These are phyloP conservation scores for Jatropha multifida DNA, from an alignment of 441 rosid genomes.

Conservation along the genomic window DNA sequence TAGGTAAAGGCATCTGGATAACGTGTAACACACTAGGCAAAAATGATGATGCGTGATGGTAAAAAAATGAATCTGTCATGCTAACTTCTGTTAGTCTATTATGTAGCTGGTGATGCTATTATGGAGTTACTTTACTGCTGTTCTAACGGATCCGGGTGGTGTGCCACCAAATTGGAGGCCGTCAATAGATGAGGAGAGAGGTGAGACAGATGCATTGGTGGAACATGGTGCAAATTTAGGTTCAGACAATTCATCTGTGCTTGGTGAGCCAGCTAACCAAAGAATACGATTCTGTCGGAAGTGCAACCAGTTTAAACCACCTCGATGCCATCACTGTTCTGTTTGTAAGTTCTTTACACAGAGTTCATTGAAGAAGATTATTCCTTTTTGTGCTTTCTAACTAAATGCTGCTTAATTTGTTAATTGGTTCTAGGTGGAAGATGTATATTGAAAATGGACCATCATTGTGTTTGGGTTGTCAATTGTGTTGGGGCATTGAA, in stretches of 20 bases:
- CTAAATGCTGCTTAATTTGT: conserved; percentile 20
- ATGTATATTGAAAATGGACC: conserved; percentile 90
- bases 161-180: conserved; percentile 79
- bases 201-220: conserved; percentile 50
- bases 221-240: conserved; percentile 32
- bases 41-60: not conserved
- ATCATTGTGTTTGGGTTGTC: conserved; percentile 97
- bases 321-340: conserved; percentile 96
- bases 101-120: conserved; percentile 70
- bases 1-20: not conserved
- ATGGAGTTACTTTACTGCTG: conserved; percentile 81
- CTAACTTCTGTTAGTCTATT: conserved; percentile 9
- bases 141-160: conserved; percentile 75
- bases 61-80: not conserved
- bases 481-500: conserved; percentile 91
- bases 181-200: conserved; percentile 65
- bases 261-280: conserved; percentile 34
- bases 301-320: conserved; percentile 76
- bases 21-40: not conserved
- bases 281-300: conserved; percentile 66
- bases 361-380: not conserved
- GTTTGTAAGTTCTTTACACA: conserved; percentile 60
- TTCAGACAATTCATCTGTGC: conserved; percentile 19
- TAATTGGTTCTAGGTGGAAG: conserved; percentile 59
- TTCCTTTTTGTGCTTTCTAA: conserved; percentile 4